Conservation (phyloP, 129 eudicot genomes). For the Centrapalus pauciflorus region DNA sequence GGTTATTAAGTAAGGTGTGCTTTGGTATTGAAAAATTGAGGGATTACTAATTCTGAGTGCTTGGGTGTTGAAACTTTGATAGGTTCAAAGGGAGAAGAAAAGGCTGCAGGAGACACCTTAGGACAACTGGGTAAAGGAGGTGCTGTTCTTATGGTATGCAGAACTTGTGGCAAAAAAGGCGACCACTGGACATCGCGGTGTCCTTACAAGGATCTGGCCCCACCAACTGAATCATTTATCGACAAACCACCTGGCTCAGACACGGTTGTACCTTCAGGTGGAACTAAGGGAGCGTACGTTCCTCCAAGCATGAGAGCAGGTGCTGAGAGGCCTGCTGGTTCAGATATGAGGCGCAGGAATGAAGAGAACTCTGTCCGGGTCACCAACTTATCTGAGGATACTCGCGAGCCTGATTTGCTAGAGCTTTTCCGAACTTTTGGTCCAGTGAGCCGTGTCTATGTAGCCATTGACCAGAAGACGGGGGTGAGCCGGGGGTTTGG, state of each 20-base stretch:
- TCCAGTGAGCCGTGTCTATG: slow-evolving; percentile 39
- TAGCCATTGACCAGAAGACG: slow-evolving; percentile 56
- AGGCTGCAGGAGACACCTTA: slow-evolving; percentile 34
- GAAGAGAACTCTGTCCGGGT: slow-evolving; percentile 61
- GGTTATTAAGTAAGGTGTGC: no score
- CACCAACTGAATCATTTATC: slow-evolving; percentile 23
- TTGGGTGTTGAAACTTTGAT: slow-evolving; percentile 13
- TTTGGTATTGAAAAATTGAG: no score
- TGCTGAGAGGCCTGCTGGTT: slow-evolving; percentile 35
- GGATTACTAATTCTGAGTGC: neutral
- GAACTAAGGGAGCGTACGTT: slow-evolving; percentile 39
- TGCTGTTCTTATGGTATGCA: slow-evolving; percentile 61
- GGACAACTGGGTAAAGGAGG: slow-evolving; percentile 44
- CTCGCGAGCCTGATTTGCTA: slow-evolving; percentile 46
- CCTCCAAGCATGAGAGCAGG: slow-evolving; percentile 57
- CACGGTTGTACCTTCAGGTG: slow-evolving; percentile 7
- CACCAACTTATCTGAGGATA: slow-evolving; percentile 51
- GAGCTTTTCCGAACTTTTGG: slow-evolving; percentile 54
- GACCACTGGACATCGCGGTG: slow-evolving; percentile 61
- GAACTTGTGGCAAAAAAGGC: slow-evolving; percentile 61
- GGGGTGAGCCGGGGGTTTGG: slow-evolving; percentile 56
- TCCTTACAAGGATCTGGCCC: slow-evolving; percentile 51
- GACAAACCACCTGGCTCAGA: slow-evolving; percentile 35
- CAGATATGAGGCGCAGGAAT: slow-evolving; percentile 52
- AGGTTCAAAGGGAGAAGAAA: slow-evolving; percentile 50